Percentiles rank a stretch among this genome's conserved stretches.
These are phyloP conservation scores for Debaryomyces prosopidis DNA, from an alignment of 805 yeast genomes.

Conservation along the genomic window DNA sequence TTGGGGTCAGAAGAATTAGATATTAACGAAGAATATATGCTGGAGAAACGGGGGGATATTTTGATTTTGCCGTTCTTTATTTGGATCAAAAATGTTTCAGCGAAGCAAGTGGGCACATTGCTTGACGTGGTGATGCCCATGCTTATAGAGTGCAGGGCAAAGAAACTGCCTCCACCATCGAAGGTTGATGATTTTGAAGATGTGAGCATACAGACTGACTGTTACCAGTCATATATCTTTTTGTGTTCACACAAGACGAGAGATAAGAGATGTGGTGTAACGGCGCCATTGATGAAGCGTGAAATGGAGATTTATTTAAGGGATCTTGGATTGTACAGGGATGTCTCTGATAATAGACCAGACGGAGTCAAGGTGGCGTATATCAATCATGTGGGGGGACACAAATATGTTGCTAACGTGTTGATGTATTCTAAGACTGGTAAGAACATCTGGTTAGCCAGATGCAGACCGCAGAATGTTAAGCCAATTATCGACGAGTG, in stretches of 20 bases:
- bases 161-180: constrained; percentile 1
- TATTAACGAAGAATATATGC: constrained; percentile 41
- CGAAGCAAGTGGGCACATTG: constrained; percentile 43
- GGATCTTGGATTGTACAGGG: constrained; percentile 72
- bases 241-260: constrained; percentile 89
- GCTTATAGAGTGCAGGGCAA: constrained; percentile 20
- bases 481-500: constrained; percentile 76
- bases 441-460: constrained; percentile 84
- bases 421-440: constrained; percentile 69
- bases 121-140: constrained; percentile 45
- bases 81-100: constrained; percentile 57
- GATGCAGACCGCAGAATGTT: constrained; percentile 77
- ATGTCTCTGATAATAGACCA: constrained; percentile 69
- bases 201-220: constrained; percentile 38
- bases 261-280: constrained; percentile 90
- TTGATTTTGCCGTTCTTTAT: constrained; percentile 73
- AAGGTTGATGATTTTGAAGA: constrained; percentile 18
- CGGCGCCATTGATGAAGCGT: constrained; percentile 87
- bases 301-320: constrained; percentile 74
- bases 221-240: constrained; percentile 48
- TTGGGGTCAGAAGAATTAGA: constrained; percentile 46
- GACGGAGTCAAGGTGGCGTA: constrained; percentile 72
- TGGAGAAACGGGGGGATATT: constrained; percentile 54
- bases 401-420: constrained; percentile 89
- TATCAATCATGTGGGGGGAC: constrained; percentile 93